phyloP scores from a whole-genome alignment of 805 yeast genomes.

The Ascoidea tarda region DNA sequence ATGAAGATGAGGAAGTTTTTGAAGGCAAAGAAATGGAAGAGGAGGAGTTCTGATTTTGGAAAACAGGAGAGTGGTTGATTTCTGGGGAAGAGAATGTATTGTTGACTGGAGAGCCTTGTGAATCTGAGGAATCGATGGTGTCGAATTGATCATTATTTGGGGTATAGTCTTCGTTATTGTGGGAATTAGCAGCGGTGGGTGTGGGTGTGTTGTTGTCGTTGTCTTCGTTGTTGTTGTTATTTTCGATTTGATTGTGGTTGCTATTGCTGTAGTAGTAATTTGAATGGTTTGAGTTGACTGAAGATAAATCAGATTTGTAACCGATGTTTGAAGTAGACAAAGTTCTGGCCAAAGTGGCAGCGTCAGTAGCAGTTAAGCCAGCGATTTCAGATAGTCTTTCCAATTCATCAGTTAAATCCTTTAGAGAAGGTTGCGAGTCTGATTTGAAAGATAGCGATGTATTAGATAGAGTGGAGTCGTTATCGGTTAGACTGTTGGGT shows the following conservation, averaged over 20 bases:
- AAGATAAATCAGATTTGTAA: constrained; percentile 1
- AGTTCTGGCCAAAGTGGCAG: constrained; percentile 70
- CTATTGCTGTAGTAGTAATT: background rate
- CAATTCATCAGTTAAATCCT: constrained; percentile 61
- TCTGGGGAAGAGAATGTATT: background rate
- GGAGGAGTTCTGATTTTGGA: background rate
- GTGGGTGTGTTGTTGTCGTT: background rate
- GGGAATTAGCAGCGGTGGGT: background rate
- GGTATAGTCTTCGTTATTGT: background rate
- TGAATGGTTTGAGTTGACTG: background rate
- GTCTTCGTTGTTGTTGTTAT: background rate
- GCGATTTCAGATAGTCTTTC: constrained; percentile 64
- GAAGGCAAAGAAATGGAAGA: background rate
- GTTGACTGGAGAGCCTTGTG: background rate
- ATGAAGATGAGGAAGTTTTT: background rate
- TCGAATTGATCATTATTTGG: background rate
- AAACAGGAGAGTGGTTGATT: background rate
- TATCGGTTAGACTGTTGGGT: constrained; percentile 3
- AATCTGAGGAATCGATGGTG: background rate
- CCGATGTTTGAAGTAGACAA: constrained; percentile 59
- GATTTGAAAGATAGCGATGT: background rate
- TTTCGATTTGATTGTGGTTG: background rate
- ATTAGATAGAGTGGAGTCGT: constrained; percentile 4
- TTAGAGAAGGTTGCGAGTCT: constrained; percentile 35
- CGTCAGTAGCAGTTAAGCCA: constrained; percentile 67